A percentile compares a stretch with the other conserved stretches of the same genome.
phyloP scores from a whole-genome alignment of 2,329 filamentous ascomycete species.

The Aspergillus transmontanensis region DNA sequence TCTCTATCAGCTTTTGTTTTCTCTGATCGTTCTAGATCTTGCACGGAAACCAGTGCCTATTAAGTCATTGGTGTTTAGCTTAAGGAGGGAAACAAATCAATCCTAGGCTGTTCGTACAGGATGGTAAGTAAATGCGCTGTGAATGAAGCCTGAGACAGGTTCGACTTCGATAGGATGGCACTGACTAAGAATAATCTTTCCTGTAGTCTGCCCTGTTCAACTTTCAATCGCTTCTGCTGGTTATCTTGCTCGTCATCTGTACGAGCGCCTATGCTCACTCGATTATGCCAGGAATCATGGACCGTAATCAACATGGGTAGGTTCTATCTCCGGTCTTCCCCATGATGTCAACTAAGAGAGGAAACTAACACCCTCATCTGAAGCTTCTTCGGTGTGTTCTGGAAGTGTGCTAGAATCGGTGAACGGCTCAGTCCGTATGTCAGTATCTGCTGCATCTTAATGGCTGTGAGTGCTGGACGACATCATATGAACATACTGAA shows the following conservation, averaged over 20 bases:
- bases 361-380: background rate
- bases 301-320: slow-evolving; percentile 89
- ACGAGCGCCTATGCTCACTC: slow-evolving; percentile 93
- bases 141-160: background rate
- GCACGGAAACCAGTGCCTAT: background rate
- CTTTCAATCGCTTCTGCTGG: slow-evolving; percentile 93
- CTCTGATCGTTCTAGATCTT: background rate
- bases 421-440: slow-evolving; percentile 95
- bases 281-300: slow-evolving; percentile 84
- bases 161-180: background rate
- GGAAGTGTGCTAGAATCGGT: slow-evolving; percentile 92
- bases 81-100: background rate
- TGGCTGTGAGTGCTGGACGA: slow-evolving; percentile 72
- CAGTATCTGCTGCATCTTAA: slow-evolving; percentile 86
- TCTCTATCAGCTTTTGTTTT: background rate
- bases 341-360: background rate
- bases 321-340: slow-evolving; percentile 25
- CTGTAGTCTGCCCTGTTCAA: slow-evolving; percentile 92
- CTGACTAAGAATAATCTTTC: background rate
- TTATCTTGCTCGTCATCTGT: slow-evolving; percentile 93
- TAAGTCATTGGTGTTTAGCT: background rate
- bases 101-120: slow-evolving; percentile 13
- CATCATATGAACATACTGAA: background rate
- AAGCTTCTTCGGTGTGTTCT: slow-evolving; percentile 82
- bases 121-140: slow-evolving; percentile 31